These are phyloP conservation scores for Leccinum subgranulosum DNA, from an alignment of 768 basidiomycete genomes.

Conservation along the genomic window DNA sequence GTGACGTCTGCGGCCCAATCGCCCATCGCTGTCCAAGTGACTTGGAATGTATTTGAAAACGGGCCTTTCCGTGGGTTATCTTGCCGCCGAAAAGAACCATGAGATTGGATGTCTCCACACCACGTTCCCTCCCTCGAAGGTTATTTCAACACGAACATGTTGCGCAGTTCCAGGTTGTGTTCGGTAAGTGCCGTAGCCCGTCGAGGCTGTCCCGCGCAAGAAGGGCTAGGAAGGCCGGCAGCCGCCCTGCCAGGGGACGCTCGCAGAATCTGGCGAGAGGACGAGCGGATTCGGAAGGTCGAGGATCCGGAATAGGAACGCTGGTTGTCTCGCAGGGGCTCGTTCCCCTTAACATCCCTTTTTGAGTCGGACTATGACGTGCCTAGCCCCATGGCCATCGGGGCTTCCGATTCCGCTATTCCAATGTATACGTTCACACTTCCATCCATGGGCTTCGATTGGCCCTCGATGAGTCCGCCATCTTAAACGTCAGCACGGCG, in stretches of 20 bases:
- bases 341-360: slow-evolving; percentile 13
- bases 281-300: slow-evolving; percentile 19
- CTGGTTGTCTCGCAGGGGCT: slow-evolving; percentile 9
- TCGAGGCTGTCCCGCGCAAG: slow-evolving; percentile 13
- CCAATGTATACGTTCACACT: slow-evolving; percentile 8
- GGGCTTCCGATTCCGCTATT: slow-evolving; percentile 28
- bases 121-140: slow-evolving; percentile 33
- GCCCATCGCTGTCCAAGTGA: not conserved
- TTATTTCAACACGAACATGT: slow-evolving; percentile 19
- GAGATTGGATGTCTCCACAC: slow-evolving; percentile 23
- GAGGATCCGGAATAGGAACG: slow-evolving; percentile 5
- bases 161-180: not conserved
- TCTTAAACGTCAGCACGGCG: slow-evolving; percentile 5
- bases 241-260: slow-evolving; percentile 4
- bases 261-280: slow-evolving; percentile 12
- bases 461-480: slow-evolving; percentile 17
- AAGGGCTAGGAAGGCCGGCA: not conserved
- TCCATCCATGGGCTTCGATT: slow-evolving; percentile 19
- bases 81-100: slow-evolving; percentile 10
- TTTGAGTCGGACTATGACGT: slow-evolving; percentile 14
- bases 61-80: slow-evolving; percentile 19
- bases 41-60: slow-evolving; percentile 20
- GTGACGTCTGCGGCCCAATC: slow-evolving; percentile 18
- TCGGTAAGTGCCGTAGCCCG: slow-evolving; percentile 24
- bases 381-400: slow-evolving; percentile 28